Base-by-base conservation (phyloP, 331 rosid species). In the Quercus phellos region DNA sequence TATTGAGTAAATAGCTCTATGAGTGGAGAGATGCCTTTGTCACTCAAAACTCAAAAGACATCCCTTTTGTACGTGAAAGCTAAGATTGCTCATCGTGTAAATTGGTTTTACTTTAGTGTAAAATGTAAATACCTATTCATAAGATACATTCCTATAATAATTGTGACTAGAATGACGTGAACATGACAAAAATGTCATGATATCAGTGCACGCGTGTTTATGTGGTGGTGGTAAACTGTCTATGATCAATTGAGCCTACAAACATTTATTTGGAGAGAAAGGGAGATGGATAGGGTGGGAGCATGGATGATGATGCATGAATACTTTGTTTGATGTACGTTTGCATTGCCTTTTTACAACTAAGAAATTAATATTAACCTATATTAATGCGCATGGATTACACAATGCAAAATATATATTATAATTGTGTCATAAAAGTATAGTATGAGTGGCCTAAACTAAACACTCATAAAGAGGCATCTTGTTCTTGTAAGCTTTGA, bases 11-110 rank as follows among this genome's bases (percentile, higher is more conserved):
- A 46, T 56, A 56, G 78, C 55, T 42, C 22, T 53, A 29, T 77
- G 27, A 63, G 67, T 72, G 81, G 78, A 72, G 66, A 18, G 73
- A 77, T 55, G 78, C 76, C 27, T n/a, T 73, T 61, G 38, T 78
- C 61, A 56, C 72, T 68, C 61, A 0, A 21, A 34, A n/a, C 12
- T 38, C 46, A 38, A 38, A 38, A 38, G 46, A 12, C 53, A 11
- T 51, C 68, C 6, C 34, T 66, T 67, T 17, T 55, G 53, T 0
- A 32, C 51, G 38, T 51, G 14, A 35, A 68, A 70, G 51, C 9
- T 1, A 34, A 22, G 69, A 24, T 60, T 32, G 56, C 69, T 54
- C 12, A 18, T 54, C 46, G 30, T 34, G 59, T 61, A 51, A 27
- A 56, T 26, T 27, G 56, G 59, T 12, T 73, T 74, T 30, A 24